These are phyloP conservation scores for Colletotrichum orchidophilum DNA, from an alignment of 2,329 filamentous ascomycete species.

Conservation along the genomic window DNA sequence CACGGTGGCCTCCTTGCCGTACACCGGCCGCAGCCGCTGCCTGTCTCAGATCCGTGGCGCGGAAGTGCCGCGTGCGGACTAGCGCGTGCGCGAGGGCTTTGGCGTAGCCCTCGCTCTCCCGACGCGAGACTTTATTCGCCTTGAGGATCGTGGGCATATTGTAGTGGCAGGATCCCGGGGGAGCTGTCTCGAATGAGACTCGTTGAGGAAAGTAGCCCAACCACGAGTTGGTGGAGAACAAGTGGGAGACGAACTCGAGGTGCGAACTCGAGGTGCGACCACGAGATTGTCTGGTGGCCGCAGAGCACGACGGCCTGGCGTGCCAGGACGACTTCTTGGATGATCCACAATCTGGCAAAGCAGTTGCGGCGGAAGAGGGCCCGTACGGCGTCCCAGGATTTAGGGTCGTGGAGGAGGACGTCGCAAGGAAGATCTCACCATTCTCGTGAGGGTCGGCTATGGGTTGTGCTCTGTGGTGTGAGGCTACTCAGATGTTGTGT, in stretches of 20 bases:
- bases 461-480: background rate
- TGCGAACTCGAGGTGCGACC: conserved; percentile 4
- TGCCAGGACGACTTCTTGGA: conserved; percentile 34
- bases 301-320: conserved; percentile 27
- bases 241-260: background rate
- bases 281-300: background rate
- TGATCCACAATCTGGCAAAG: conserved; percentile 35
- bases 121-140: background rate
- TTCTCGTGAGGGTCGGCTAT: background rate
- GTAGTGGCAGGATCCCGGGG: conserved; percentile 9
- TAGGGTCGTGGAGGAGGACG: background rate
- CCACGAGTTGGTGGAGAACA: background rate
- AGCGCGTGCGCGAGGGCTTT: background rate
- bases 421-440: background rate
- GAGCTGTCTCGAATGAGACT: background rate
- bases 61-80: conserved; percentile 15
- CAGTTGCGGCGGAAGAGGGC: conserved; percentile 27
- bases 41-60: conserved; percentile 1
- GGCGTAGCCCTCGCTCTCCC: background rate
- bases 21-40: background rate
- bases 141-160: background rate
- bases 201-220: background rate
- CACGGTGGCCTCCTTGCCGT: background rate
- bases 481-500: background rate
- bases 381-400: conserved; percentile 3